These are phyloP conservation scores for Xylariales sp. DNA, from an alignment of 2,329 filamentous ascomycete genomes.

Conservation along the genomic window DNA sequence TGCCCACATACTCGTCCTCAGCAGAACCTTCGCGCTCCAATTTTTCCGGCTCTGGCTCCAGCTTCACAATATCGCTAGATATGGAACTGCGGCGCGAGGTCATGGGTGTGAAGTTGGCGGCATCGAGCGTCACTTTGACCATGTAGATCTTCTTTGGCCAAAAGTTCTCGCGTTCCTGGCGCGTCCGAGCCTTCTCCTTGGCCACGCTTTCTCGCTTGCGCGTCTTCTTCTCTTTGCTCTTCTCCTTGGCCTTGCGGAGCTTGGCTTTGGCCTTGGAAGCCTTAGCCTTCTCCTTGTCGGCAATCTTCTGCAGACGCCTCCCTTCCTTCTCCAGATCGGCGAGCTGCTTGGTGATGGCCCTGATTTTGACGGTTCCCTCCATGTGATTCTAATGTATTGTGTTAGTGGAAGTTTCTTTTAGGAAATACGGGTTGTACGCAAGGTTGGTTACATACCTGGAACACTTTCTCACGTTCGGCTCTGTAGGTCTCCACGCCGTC, in stretches of 20 bases:
- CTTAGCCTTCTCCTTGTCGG: slow-evolving; percentile 17
- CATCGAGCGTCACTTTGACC: slow-evolving; percentile 48
- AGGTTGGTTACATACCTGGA: slow-evolving; percentile 11
- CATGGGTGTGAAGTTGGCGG: slow-evolving; percentile 32
- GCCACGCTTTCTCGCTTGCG: slow-evolving; percentile 30
- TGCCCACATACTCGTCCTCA: slow-evolving; percentile 10
- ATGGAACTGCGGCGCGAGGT: slow-evolving; percentile 47
- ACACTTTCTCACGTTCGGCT: slow-evolving; percentile 35
- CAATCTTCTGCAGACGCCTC: slow-evolving; percentile 19
- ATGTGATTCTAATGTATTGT: slow-evolving; percentile 27
- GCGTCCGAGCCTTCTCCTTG: slow-evolving; percentile 40
- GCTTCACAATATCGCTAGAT: slow-evolving; percentile 46
- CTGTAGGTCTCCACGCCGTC: slow-evolving; percentile 35
- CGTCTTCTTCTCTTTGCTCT: slow-evolving; percentile 27
- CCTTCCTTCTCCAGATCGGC: slow-evolving; percentile 26
- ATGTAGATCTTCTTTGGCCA: slow-evolving; percentile 47
- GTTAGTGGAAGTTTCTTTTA: not conserved
- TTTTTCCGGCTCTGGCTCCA: slow-evolving; percentile 25
- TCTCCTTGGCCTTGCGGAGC: slow-evolving; percentile 23
- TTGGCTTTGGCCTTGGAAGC: slow-evolving; percentile 18
- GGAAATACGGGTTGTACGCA: not conserved
- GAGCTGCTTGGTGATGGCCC: slow-evolving; percentile 28
- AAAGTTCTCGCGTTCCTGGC: slow-evolving; percentile 37
- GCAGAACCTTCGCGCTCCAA: too few relatives aligned
- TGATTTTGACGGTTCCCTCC: slow-evolving; percentile 22